These are phyloP conservation scores for Mucor indicus DNA, from an alignment of 371 early-diverging fungal genomes.

Conservation along the genomic window DNA sequence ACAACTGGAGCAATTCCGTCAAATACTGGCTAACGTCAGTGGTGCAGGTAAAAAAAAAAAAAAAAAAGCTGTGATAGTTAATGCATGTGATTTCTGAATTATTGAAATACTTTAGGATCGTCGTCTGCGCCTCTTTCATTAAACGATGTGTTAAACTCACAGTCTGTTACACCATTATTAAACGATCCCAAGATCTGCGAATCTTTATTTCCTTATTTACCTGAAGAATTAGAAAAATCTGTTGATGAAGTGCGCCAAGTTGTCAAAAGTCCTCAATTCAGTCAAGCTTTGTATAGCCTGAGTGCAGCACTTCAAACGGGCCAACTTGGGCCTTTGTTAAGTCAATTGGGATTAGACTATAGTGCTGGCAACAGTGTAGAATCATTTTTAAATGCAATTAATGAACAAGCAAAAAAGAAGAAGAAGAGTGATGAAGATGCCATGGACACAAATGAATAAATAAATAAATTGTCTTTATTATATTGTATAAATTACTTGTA, in stretches of 20 bases:
- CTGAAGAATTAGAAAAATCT: conserved; percentile 44
- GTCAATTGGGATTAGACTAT: conserved; percentile 60
- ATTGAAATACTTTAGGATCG: no score
- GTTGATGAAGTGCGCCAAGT: conserved; percentile 54
- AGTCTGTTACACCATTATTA: conserved; percentile 52
- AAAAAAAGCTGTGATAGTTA: no score
- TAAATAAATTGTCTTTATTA: not conserved
- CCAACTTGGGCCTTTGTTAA: conserved; percentile 63
- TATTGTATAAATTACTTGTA: not conserved
- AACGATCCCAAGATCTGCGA: conserved; percentile 48
- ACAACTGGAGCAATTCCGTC: conserved; percentile 20
- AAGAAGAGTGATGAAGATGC: conserved; percentile 13
- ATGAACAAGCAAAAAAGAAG: conserved; percentile 51
- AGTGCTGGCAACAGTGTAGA: conserved; percentile 66
- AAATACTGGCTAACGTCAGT: conserved; percentile 19
- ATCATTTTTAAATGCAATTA: conserved; percentile 61
- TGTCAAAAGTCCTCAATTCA: conserved; percentile 67
- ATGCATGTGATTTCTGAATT: no score
- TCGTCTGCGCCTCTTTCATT: conserved; percentile 13
- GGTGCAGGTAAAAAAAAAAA: not conserved
- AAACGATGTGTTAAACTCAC: conserved; percentile 50
- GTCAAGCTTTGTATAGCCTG: conserved; percentile 60
- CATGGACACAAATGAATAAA: conserved; percentile 27
- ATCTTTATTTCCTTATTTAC: conserved; percentile 61
- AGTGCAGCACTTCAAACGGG: conserved; percentile 65